Evolutionary conservation across 1,284 basidiomycete species (phyloP).

Genomic region (Lentinula novae-zelandiae): DNA sequence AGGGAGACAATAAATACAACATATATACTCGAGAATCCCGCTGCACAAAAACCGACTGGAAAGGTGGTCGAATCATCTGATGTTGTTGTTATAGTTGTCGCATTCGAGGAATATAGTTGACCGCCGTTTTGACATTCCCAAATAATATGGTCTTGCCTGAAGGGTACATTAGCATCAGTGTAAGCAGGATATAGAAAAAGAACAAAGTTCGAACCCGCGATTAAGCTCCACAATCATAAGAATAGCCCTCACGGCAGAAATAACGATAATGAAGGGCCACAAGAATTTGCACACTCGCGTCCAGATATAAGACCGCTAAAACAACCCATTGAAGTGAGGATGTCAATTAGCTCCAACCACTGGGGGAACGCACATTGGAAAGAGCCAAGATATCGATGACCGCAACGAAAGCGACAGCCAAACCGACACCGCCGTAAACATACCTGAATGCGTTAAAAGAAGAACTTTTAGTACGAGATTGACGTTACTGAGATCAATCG

Average conservation of each 20-base stretch:
- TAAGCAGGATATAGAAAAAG: slow-evolving; percentile 14
- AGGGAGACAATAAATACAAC: slow-evolving; percentile 66
- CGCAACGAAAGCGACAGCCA: slow-evolving; percentile 54
- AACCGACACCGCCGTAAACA: slow-evolving; percentile 71
- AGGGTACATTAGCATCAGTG: slow-evolving; percentile 9
- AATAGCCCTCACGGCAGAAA: slow-evolving; percentile 63
- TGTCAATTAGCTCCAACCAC: neutral
- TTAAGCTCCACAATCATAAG: slow-evolving; percentile 74
- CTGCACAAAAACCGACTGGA: slow-evolving; percentile 58
- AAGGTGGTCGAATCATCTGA: slow-evolving; percentile 42
- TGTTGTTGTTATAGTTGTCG: slow-evolving; percentile 19
- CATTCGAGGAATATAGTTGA: slow-evolving; percentile 56
- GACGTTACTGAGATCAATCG: neutral
- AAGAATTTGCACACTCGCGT: slow-evolving; percentile 64
- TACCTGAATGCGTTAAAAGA: slow-evolving; percentile 39
- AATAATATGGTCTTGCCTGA: slow-evolving; percentile 63
- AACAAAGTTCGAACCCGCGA: slow-evolving; percentile 47
- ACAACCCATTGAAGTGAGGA: neutral
- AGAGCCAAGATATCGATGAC: slow-evolving; percentile 61
- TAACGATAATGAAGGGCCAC: slow-evolving; percentile 72
- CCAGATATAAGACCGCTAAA: slow-evolving; percentile 70
- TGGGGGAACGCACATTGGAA: slow-evolving; percentile 51
- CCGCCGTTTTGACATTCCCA: slow-evolving; percentile 80
- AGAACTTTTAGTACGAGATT: slow-evolving; percentile 8
- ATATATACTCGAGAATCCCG: slow-evolving; percentile 64